Evolutionary conservation across 1,139 yeast genomes (phyloP), one percentile per base, ranked within the genome.

Genomic region (Cylindricascospora bacillispora): DNA sequence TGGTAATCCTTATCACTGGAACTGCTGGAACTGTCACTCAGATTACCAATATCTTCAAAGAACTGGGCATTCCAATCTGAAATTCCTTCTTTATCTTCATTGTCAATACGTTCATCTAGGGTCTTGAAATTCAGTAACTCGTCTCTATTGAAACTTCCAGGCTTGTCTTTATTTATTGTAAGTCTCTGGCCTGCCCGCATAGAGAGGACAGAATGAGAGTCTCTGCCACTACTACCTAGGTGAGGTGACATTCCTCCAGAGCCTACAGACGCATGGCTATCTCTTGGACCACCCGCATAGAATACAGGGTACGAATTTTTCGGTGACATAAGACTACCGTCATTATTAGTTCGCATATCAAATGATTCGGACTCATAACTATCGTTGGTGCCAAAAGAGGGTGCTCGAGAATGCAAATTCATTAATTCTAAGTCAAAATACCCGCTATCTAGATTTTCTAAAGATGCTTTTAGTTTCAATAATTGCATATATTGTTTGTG

Each of bases 381-480:
- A 12, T 37, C 39, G 7, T 35, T 36, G 11, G 44, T 41, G 13
- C 39, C 37, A 4, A 33, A 29, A 11, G 48, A 45, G 14, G 38
- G 33, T 5, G 46, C 52, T 31, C 52, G 53, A 5, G 62, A 52
- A 2, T 65, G 60, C 36, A 67, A 67, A 45, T 67, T 63, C 44
- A 76, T 53, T 23, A 75, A 52, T 0, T 67, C 63, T 25, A 70
- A 50, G 49, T 75, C 82, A 47, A 75, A 52, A 40, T 66, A 67
- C 0, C 82, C 82, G 47, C 76, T 80, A 44, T 72, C 77, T 16
- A 69, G 62, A 4, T 68, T 63, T 32, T 62, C 62, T 11, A 52
- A 32, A 2, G 54, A 45, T 6, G 33, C 26, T 24, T 43, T 44
- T n/a, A 51, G 26, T 15, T 31, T 37, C 11, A 30, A 16, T 15